Evolutionary conservation across 1,139 yeast genomes (phyloP).

Genomic region (Saccharomyces hybrid): DNA sequence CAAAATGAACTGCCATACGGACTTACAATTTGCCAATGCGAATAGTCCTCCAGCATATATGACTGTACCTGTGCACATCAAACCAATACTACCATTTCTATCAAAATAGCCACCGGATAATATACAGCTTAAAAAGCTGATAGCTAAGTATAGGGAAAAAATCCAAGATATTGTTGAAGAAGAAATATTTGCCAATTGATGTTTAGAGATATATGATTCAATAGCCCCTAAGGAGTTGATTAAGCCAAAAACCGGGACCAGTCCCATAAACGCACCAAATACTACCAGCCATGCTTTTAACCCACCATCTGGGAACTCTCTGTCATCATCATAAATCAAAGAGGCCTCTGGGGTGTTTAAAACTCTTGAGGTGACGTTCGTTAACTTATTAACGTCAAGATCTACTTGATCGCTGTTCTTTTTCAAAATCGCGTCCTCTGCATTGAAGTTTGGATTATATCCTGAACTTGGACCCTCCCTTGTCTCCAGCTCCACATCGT

Average conservation of each 20-base stretch:
- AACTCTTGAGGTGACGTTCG: constrained; percentile 3
- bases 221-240: constrained; percentile 64
- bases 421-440: constrained; percentile 5
- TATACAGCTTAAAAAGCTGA: constrained; percentile 51
- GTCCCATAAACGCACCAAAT: constrained; percentile 57
- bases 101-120: constrained; percentile 51
- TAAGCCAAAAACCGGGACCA: constrained; percentile 56
- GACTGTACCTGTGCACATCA: constrained; percentile 40
- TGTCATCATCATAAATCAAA: constrained; percentile 11
- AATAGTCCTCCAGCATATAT: constrained; percentile 42
- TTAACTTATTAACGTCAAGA: constrained; percentile 1
- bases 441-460: constrained; percentile 7
- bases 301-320: constrained; percentile 30
- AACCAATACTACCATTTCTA: constrained; percentile 39
- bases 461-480: constrained; percentile 10
- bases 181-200: constrained; percentile 44
- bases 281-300: constrained; percentile 43
- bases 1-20: constrained; percentile 48
- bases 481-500: constrained; percentile 4
- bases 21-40: constrained; percentile 42
- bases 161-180: constrained; percentile 61
- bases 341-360: constrained; percentile 5
- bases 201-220: constrained; percentile 52
- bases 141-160: constrained; percentile 53
- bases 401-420: constrained; percentile 6